These are phyloP conservation scores for Lepidium didymum DNA, from an alignment of 345 rosid genomes.

Conservation along the genomic window DNA sequence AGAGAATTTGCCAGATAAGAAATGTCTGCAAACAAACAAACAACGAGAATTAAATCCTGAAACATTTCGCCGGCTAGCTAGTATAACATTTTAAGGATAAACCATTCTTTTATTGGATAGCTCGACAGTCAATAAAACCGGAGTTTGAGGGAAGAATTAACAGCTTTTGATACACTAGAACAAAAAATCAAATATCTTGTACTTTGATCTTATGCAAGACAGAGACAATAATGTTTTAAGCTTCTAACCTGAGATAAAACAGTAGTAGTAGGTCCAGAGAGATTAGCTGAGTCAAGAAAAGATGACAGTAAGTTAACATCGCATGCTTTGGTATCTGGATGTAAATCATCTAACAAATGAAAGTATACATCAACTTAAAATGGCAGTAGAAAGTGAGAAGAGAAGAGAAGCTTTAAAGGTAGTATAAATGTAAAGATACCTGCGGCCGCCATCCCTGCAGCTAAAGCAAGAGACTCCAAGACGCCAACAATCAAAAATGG, in stretches of 20 bases:
- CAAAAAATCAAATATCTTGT: neutral
- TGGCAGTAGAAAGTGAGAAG: neutral
- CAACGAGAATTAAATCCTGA: neutral
- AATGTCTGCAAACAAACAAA: conserved; percentile 58
- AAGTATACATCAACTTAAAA: neutral
- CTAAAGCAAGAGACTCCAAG: conserved; percentile 86
- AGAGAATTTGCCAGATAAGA: conserved; percentile 93
- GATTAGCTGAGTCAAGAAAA: conserved; percentile 63
- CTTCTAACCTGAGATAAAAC: conserved; percentile 82
- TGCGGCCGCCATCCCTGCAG: conserved; percentile 97
- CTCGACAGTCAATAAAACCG: neutral
- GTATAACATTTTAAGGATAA: neutral
- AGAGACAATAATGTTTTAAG: neutral
- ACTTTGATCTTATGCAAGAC: neutral
- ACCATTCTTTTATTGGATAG: neutral
- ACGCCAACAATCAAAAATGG: conserved; percentile 72
- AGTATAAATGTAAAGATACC: conserved; percentile 31
- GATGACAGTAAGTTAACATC: conserved; percentile 9
- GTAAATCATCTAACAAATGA: neutral
- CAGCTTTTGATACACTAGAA: neutral
- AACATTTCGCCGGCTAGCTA: neutral
- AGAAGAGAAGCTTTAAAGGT: too few species aligned
- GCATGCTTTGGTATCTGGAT: neutral
- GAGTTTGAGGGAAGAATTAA: neutral
- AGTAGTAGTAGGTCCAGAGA: conserved; percentile 88